These are phyloP conservation scores for Polyplosphaeria fusca DNA, from an alignment of 495 filamentous ascomycete genomes.

Conservation along the genomic window DNA sequence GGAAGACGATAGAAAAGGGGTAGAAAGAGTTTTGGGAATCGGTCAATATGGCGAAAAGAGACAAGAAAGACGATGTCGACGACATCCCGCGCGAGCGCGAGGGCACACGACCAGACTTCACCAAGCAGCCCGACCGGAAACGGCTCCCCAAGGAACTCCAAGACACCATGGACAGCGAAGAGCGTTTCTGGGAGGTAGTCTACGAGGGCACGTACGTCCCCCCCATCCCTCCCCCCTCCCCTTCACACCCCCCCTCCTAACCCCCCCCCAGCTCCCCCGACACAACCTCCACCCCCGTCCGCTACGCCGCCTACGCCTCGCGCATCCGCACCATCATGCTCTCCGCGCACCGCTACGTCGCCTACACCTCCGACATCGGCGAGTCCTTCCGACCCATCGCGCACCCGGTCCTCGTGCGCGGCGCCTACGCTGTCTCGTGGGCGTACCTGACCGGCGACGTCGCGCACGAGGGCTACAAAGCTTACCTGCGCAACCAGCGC, in stretches of 20 bases:
- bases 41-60: constrained; percentile 34
- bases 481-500: constrained; percentile 77
- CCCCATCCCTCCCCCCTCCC: constrained; percentile 3
- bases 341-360: constrained; percentile 91
- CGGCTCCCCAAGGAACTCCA: constrained; percentile 69
- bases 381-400: constrained; percentile 94
- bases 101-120: constrained; percentile 42
- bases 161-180: constrained; percentile 71
- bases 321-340: constrained; percentile 84
- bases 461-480: constrained; percentile 90
- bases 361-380: constrained; percentile 95
- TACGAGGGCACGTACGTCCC: constrained; percentile 74
- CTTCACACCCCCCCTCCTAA: constrained; percentile 1
- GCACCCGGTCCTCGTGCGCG: constrained; percentile 73
- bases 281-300: constrained; percentile 76
- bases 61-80: constrained; percentile 22
- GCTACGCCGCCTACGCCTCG: constrained; percentile 90
- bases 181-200: constrained; percentile 73
- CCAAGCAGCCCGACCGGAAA: constrained; percentile 54
- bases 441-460: constrained; percentile 89
- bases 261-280: constrained; percentile 61
- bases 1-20: too few species aligned
- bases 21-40: too few species aligned
- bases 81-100: constrained; percentile 37
- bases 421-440: constrained; percentile 91